Conservation (phyloP, 2,329 filamentous ascomycete species). For the Diaporthe vaccinii region DNA sequence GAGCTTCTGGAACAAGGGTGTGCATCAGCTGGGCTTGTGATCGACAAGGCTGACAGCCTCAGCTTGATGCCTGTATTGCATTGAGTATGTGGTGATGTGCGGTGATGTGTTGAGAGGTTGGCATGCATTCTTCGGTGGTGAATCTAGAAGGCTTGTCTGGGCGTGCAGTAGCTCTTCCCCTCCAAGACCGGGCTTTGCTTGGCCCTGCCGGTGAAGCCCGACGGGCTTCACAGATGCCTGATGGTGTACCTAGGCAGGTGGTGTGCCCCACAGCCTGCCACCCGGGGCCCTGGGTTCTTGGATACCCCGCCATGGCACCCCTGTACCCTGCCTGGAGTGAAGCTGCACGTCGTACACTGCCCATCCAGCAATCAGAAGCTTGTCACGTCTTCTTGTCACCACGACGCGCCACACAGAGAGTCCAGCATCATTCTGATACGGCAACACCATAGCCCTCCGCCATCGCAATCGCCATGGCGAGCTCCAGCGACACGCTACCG, state of each 20-base stretch:
- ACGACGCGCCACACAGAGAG: background rate
- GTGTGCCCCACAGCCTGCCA: background rate
- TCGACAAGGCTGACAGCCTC: conserved; percentile 17
- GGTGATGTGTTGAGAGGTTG: background rate
- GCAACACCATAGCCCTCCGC: background rate
- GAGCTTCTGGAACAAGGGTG: background rate
- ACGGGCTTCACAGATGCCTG: background rate
- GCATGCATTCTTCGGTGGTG: conserved; percentile 14
- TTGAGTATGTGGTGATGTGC: background rate
- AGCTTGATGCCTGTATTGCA: conserved; percentile 1
- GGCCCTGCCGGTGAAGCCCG: conserved; percentile 28
- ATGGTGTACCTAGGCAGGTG: background rate
- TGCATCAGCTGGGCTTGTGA: conserved; percentile 16
- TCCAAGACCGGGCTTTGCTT: conserved; percentile 16
- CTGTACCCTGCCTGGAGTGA: conserved; percentile 27
- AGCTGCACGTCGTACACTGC: conserved; percentile 11
- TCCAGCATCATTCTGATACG: background rate
- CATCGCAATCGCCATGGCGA: conserved; percentile 51
- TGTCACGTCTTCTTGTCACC: conserved; percentile 20
- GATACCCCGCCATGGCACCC: conserved; percentile 30
- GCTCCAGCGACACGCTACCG: conserved; percentile 50
- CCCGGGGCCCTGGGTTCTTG: background rate
- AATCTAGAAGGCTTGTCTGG: conserved; percentile 1
- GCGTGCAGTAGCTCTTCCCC: conserved; percentile 14
- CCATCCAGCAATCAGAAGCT: conserved; percentile 9